phyloP scores from a whole-genome alignment of 148 eudicot species.

The Polygonum aviculare region DNA sequence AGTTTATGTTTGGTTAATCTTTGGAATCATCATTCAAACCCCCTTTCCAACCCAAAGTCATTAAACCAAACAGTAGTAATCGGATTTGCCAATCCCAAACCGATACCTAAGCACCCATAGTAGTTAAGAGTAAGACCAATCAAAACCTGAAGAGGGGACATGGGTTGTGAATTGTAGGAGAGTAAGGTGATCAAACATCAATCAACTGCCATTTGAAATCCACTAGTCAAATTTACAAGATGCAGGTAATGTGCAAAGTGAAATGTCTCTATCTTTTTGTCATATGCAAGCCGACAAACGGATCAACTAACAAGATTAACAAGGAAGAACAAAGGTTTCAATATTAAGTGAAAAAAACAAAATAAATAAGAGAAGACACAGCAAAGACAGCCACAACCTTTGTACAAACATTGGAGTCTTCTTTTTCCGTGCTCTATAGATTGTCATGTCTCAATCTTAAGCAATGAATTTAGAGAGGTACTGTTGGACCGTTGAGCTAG shows the following conservation, averaged over 20 bases:
- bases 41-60: too few relatives aligned
- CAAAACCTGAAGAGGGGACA: background rate
- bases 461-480: slow-evolving; percentile 83
- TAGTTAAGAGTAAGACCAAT: background rate
- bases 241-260: background rate
- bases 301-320: background rate
- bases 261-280: background rate
- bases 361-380: background rate
- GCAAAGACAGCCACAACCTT: background rate
- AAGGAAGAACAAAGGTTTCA: background rate
- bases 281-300: background rate
- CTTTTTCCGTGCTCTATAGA: background rate
- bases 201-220: background rate
- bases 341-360: background rate
- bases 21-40: too few relatives aligned
- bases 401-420: background rate
- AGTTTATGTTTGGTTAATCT: too few relatives aligned
- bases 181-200: background rate
- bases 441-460: slow-evolving; percentile 45
- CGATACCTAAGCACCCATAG: too few relatives aligned
- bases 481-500: slow-evolving; percentile 90
- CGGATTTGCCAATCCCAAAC: too few relatives aligned
- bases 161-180: background rate
- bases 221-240: background rate
- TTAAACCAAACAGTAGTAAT: too few relatives aligned